Percentiles rank a stretch among this genome's conserved stretches.
Evolutionary conservation across 306 rosid species (phyloP).

Genomic region (Acacia acuminata): DNA sequence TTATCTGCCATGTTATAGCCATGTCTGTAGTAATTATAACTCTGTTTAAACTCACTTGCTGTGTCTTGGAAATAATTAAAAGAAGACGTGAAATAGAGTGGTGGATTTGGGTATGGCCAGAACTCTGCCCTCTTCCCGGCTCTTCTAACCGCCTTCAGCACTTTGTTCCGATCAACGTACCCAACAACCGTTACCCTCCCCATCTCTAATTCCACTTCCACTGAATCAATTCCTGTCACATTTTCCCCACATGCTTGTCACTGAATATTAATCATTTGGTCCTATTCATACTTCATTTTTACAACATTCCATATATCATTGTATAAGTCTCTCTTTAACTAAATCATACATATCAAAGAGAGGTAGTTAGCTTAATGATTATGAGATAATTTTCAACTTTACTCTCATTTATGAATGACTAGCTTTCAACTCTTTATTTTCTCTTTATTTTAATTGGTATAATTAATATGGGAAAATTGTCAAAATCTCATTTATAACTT

Average conservation of each 20-base stretch:
- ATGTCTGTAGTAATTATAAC: constrained; percentile 85
- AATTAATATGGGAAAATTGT: no score
- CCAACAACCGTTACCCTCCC: constrained; percentile 75
- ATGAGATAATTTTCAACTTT: no score
- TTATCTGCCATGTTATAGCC: constrained; percentile 81
- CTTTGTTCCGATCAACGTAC: constrained; percentile 82
- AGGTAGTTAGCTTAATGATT: no score
- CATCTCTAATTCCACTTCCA: constrained; percentile 67
- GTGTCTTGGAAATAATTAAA: constrained; percentile 73
- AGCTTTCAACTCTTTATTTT: no score
- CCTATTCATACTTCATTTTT: no score
- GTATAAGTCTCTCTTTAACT: no score
- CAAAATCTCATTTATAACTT: no score
- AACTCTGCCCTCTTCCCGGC: constrained; percentile 90
- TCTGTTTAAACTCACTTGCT: constrained; percentile 68
- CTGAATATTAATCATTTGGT: no score
- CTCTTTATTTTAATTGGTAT: no score
- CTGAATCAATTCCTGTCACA: constrained; percentile 72
- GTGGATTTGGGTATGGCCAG: constrained; percentile 85
- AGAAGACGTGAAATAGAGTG: constrained; percentile 77
- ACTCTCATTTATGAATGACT: no score
- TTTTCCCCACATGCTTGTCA: not conserved
- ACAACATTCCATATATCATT: no score
- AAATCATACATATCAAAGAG: no score
- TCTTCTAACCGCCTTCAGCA: constrained; percentile 81